Evolutionary conservation across 768 basidiomycete genomes (phyloP), one percentile per base, ranked within the genome.

Genomic region (Kwoniella mangroviensis): DNA sequence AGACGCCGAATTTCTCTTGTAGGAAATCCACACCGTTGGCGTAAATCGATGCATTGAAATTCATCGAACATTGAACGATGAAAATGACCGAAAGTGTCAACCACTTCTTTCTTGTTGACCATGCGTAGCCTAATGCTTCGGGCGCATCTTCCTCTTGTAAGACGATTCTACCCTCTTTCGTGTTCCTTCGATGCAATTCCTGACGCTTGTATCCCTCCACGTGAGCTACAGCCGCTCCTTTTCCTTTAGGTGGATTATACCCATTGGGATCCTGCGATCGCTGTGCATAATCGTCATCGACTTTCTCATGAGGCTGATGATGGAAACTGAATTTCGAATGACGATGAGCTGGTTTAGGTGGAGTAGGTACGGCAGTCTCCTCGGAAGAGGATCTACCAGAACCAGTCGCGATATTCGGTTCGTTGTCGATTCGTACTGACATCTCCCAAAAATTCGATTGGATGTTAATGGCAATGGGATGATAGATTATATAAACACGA

Each of bases 21-120:
- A 79, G 66, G 34, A 73, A 73, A 43, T 22, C 21, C 41, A 81
- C 72, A 15, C 73, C 81, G 60, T 79, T 80, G 15, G 79, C 72
- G 65, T 82, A 78, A 51, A 66, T 75, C 62, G 62, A 65, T 21
- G 69, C 69, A 58, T 65, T 67, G 45, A 72, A 64, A 19, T 60
- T 63, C 73, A 80, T 74, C 19, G 73, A 73, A 42, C 67, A 73
- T 51, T 81, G 78, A 13, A 82, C 73, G 61, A 74, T 26, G 68
- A 82, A 82, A 62, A 81, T 82, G 60, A 78, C 70, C 19, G 52
- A 57, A 11, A 81, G 68, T 21, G 78, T 77, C 24, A 45, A 28
- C 81, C 81, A 82, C 57, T 79, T 82, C 70, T 77, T 75, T 2
- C 63, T 11, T 2, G 70, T 53, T 1, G 75, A 54, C 69, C 62